A percentile compares a stretch with the other conserved stretches of the same genome.
Evolutionary conservation across 2,329 filamentous ascomycete genomes (phyloP).

Genomic region (Colletotrichum simmondsii): DNA sequence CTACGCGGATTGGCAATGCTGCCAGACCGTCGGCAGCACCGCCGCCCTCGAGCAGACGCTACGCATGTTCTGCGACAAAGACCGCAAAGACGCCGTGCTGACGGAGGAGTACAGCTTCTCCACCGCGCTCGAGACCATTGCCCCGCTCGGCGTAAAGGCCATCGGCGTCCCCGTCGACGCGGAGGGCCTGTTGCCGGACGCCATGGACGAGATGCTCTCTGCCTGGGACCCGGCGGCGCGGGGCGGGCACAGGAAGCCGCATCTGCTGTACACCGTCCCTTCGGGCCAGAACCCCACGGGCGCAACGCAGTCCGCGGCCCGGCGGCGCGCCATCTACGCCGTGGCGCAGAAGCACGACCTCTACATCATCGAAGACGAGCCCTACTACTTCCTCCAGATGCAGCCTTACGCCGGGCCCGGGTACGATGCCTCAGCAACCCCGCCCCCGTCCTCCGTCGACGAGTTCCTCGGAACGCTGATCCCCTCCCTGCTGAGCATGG

Average conservation of each 20-base stretch:
- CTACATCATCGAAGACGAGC: slow-evolving; percentile 91
- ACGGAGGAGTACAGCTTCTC: slow-evolving; percentile 95
- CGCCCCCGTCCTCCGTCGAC: slow-evolving; percentile 70
- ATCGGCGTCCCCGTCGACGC: slow-evolving; percentile 64
- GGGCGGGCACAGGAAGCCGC: slow-evolving; percentile 61
- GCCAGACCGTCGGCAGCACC: slow-evolving; percentile 87
- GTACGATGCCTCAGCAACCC: slow-evolving; percentile 57
- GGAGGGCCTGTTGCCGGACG: slow-evolving; percentile 62
- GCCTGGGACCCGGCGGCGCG: slow-evolving; percentile 59
- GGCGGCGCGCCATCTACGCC: slow-evolving; percentile 78
- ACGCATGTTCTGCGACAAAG: slow-evolving; percentile 79
- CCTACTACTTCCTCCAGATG: slow-evolving; percentile 95
- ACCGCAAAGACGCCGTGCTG: slow-evolving; percentile 80
- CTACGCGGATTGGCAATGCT: slow-evolving; percentile 90
- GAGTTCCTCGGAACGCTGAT: slow-evolving; percentile 80
- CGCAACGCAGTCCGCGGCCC: slow-evolving; percentile 76
- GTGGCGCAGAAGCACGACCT: slow-evolving; percentile 87
- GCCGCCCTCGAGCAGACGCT: slow-evolving; percentile 85
- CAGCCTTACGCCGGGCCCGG: slow-evolving; percentile 74
- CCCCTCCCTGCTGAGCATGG: slow-evolving; percentile 82
- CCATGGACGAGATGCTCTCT: slow-evolving; percentile 61
- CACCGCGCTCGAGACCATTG: slow-evolving; percentile 70
- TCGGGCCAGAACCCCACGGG: slow-evolving; percentile 94
- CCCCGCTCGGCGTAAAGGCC: slow-evolving; percentile 62
- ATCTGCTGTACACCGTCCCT: slow-evolving; percentile 69